Conservation (phyloP, 331 rosid genomes). For the Dryas integrifolia region DNA sequence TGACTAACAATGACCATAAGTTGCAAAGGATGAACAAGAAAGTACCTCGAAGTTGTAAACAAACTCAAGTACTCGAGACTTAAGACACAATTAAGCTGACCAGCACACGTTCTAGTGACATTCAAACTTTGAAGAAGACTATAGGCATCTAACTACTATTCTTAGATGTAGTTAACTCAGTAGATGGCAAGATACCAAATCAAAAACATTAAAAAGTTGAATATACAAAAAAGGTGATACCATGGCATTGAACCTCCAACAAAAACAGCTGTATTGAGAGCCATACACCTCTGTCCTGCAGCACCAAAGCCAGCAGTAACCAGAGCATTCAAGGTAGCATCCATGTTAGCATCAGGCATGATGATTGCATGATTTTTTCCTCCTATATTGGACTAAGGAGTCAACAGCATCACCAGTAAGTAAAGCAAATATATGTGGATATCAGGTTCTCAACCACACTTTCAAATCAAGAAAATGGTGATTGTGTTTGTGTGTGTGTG, state of each 20-base stretch:
- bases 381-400: slow-evolving; percentile 48
- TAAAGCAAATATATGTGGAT: neutral
- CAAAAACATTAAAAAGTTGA: neutral
- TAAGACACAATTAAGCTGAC: neutral
- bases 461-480: slow-evolving; percentile 10
- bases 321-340: slow-evolving; percentile 53
- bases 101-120: neutral
- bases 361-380: slow-evolving; percentile 50
- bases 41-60: neutral
- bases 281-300: slow-evolving; percentile 54
- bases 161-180: neutral
- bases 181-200: neutral
- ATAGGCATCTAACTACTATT: slow-evolving; percentile 2
- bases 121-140: neutral
- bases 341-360: slow-evolving; percentile 64
- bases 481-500: neutral
- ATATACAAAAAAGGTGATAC: slow-evolving; percentile 30
- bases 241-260: slow-evolving; percentile 53
- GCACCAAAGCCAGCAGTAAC: slow-evolving; percentile 56
- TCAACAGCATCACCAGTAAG: slow-evolving; percentile 31
- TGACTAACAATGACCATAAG: neutral
- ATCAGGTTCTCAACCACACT: neutral
- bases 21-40: neutral
- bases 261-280: slow-evolving; percentile 48
- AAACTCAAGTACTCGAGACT: neutral